phyloP scores from a whole-genome alignment of 768 basidiomycete species.

The Filobasidium wieringae region DNA sequence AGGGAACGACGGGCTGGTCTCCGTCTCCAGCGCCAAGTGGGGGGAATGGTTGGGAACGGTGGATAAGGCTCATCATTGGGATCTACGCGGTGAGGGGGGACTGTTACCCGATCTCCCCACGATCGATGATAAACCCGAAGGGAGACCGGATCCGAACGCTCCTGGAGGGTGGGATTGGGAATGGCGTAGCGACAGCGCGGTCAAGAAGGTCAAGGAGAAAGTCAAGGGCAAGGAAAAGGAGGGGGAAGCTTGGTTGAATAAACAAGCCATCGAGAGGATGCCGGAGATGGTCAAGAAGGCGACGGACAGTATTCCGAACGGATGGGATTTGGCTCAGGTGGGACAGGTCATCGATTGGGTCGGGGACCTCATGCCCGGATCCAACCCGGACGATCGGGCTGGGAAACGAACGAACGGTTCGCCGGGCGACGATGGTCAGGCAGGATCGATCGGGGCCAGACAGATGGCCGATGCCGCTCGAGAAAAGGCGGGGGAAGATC shows the following conservation, averaged over 20 bases:
- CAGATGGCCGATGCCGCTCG: conserved; percentile 30
- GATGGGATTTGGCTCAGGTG: conserved; percentile 35
- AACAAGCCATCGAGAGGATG: conserved; percentile 9
- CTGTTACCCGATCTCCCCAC: conserved; percentile 29
- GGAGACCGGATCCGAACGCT: conserved; percentile 17
- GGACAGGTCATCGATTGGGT: conserved; percentile 38
- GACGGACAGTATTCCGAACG: not conserved
- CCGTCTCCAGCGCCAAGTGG: conserved; percentile 74
- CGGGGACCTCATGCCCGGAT: conserved; percentile 47
- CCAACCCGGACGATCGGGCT: conserved; percentile 31
- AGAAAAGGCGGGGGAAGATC: conserved; percentile 23
- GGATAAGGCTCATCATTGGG: conserved; percentile 92
- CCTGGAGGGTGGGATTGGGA: conserved; percentile 29
- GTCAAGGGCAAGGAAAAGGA: conserved; percentile 13
- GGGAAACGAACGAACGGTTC: conserved; percentile 34
- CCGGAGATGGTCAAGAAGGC: conserved; percentile 2
- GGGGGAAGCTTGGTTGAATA: conserved; percentile 5
- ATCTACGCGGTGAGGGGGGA: conserved; percentile 77
- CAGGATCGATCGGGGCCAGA: conserved; percentile 21
- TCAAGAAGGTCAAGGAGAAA: conserved; percentile 13
- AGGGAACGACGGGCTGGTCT: conserved; percentile 87
- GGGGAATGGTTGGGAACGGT: conserved; percentile 86
- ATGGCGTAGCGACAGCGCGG: not conserved
- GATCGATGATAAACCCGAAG: conserved; percentile 14
- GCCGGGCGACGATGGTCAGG: not conserved